phyloP scores from a whole-genome alignment of 2,329 filamentous ascomycete species.

The Paraconiothyrium brasiliense region DNA sequence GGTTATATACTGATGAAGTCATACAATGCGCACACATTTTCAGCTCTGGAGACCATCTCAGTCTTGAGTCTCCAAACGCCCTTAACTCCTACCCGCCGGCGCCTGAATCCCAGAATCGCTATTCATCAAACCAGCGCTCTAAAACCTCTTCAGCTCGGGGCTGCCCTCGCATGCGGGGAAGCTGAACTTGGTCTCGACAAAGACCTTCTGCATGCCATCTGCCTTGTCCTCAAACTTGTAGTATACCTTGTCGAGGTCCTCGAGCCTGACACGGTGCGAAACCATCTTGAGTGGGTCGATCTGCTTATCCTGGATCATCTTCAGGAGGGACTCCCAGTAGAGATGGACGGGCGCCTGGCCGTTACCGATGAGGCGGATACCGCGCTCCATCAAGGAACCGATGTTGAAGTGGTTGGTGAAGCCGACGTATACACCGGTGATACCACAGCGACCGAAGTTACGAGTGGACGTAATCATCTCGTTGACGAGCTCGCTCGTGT shows the following conservation, averaged over 20 bases:
- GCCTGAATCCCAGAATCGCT: background rate
- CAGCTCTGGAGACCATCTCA: too few species aligned
- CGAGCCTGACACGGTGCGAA: conserved; percentile 72
- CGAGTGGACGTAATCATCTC: conserved; percentile 80
- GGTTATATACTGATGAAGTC: too few species aligned
- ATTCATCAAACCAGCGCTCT: background rate
- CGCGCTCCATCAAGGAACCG: conserved; percentile 84
- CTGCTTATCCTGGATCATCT: conserved; percentile 71
- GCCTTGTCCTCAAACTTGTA: conserved; percentile 74
- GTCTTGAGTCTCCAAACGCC: too few species aligned
- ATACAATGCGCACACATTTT: too few species aligned
- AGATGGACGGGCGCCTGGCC: conserved; percentile 79
- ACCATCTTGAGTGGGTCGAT: conserved; percentile 84
- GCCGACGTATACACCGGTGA: conserved; percentile 76
- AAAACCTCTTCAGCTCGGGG: conserved; percentile 61
- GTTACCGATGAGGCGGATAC: conserved; percentile 79
- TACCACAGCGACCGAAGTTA: conserved; percentile 76
- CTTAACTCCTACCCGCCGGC: too few species aligned
- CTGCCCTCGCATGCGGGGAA: conserved; percentile 60
- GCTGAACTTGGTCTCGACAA: conserved; percentile 68
- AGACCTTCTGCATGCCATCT: conserved; percentile 84
- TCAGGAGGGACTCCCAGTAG: conserved; percentile 83
- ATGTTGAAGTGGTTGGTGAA: conserved; percentile 84
- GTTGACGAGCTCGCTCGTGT: conserved; percentile 82
- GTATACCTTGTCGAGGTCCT: conserved; percentile 62